Conservation (phyloP, 2,329 filamentous ascomycete genomes). For the Daldinia sp. region DNA sequence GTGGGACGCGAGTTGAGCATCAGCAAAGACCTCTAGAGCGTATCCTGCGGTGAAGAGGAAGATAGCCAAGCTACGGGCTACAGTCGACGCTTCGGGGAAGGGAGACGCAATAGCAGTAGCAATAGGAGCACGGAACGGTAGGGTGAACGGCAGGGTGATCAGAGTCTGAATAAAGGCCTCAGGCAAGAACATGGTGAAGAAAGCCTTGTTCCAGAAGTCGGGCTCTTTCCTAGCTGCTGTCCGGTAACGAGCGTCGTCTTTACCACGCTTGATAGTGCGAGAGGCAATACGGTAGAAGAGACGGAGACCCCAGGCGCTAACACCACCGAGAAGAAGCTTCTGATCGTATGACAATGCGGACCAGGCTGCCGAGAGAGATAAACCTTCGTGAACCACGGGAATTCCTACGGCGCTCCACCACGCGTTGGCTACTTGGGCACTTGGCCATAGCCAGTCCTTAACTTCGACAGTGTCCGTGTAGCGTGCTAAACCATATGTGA, state of each 20-base stretch:
- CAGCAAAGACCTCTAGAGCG: constrained; percentile 67
- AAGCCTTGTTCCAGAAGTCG: constrained; percentile 68
- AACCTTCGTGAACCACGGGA: constrained; percentile 59
- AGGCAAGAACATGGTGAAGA: constrained; percentile 67
- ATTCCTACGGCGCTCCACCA: constrained; percentile 71
- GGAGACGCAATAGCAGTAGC: constrained; percentile 53
- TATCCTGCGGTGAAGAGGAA: constrained; percentile 69
- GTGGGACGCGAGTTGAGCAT: constrained; percentile 66
- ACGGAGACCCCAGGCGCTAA: constrained; percentile 68
- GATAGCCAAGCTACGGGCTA: constrained; percentile 59
- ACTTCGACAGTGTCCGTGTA: constrained; percentile 66
- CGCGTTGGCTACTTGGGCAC: constrained; percentile 66
- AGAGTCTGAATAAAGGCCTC: constrained; percentile 69
- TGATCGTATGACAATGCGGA: constrained; percentile 64
- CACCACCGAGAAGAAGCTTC: constrained; percentile 66
- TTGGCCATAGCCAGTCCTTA: constrained; percentile 72
- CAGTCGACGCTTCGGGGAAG: constrained; percentile 46
- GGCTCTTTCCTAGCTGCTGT: constrained; percentile 61
- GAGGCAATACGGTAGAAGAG: constrained; percentile 67
- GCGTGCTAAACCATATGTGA: constrained; percentile 64
- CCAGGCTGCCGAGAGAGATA: constrained; percentile 61
- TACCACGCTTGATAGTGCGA: constrained; percentile 62
- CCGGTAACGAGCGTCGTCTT: constrained; percentile 68
- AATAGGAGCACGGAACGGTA: constrained; percentile 63
- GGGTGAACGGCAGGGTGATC: constrained; percentile 68